Base-by-base conservation (phyloP, 805 yeast genomes). In the Pichia nanzhaoensis region DNA sequence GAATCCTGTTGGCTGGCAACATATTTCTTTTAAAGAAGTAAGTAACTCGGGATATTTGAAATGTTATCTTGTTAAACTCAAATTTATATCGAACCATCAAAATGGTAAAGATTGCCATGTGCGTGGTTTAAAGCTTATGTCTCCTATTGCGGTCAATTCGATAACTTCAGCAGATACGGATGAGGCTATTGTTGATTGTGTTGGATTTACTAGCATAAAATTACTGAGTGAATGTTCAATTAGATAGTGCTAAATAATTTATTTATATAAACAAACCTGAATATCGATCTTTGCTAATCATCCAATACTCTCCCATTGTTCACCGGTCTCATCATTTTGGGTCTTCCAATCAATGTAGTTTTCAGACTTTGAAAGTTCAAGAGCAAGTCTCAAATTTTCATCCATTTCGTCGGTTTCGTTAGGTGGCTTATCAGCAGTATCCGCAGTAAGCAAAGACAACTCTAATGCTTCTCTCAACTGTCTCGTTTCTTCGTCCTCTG, bases 91-190 rank as follows among this genome's bases (percentile, higher is more conserved):
- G 1, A 93, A 95, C 55, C 96, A 88, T 55, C 97, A 90, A 58
- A 89, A 87, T 58, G 99, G 99, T 38, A 93, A 91, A 58, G 99
- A 93, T 61, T 82, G 96, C 1, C 98, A 89, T 60, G 68, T 93
- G 10, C 65, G 99, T 22, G 83, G 89, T 0, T 70, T 90, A 16
- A 77, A 78, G 69, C 61, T 86, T 55, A 68, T 79, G 61, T 66
- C 77, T 8, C 73, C 73, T 5, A 54, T 57, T 16, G 14, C 13
- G 16, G 53, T 56, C 10, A 60, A 48, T 34, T 51, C 57, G 5
- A 49, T 59, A 47, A 46, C 51, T 31, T 44, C 55, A 10, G n/a
- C 33, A 13, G 33, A 30, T 13, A 56, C 53, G 27, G 49, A 50
- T 17, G 57, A 55, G 34, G 48, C 51, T 27, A 45, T 49, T 37